Percentiles rank a stretch among this genome's conserved stretches.
Evolutionary conservation across 441 rosid species (phyloP).

Genomic region (Populus hybrid): DNA sequence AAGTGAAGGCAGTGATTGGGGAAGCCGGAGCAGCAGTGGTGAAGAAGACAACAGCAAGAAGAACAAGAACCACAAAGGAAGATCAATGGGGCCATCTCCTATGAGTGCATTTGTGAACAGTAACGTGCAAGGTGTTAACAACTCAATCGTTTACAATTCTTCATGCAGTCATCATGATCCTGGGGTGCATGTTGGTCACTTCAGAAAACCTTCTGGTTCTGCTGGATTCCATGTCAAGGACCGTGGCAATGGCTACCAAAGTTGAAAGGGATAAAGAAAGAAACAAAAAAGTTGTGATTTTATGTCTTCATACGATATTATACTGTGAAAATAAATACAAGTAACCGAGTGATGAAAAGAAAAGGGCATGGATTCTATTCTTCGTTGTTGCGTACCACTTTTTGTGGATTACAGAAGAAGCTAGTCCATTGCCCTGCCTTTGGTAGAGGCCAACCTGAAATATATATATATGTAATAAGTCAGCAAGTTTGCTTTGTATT

Average conservation of each 20-base stretch:
- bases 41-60: constrained; percentile 41
- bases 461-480: constrained; percentile 7
- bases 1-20: constrained; percentile 28
- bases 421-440: constrained; percentile 8
- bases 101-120: constrained; percentile 59
- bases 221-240: constrained; percentile 40
- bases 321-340: constrained; percentile 23
- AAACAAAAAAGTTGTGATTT: constrained; percentile 18
- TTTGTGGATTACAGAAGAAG: constrained; percentile 21
- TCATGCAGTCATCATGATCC: constrained; percentile 63
- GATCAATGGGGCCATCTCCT: constrained; percentile 22
- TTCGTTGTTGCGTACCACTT: constrained; percentile 23
- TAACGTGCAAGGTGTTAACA: constrained; percentile 76
- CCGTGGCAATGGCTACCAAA: constrained; percentile 35
- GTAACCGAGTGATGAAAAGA: constrained; percentile 22
- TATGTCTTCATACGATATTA: not conserved
- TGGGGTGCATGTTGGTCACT: constrained; percentile 60
- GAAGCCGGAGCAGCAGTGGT: constrained; percentile 37
- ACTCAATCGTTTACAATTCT: constrained; percentile 60
- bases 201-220: constrained; percentile 40
- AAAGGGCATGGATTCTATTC: constrained; percentile 32
- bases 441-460: not conserved
- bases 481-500: not conserved
- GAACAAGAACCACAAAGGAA: constrained; percentile 25
- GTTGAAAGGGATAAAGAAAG: constrained; percentile 4